Conservation (phyloP, 1,139 yeast genomes). For the Candida sojae region DNA sequence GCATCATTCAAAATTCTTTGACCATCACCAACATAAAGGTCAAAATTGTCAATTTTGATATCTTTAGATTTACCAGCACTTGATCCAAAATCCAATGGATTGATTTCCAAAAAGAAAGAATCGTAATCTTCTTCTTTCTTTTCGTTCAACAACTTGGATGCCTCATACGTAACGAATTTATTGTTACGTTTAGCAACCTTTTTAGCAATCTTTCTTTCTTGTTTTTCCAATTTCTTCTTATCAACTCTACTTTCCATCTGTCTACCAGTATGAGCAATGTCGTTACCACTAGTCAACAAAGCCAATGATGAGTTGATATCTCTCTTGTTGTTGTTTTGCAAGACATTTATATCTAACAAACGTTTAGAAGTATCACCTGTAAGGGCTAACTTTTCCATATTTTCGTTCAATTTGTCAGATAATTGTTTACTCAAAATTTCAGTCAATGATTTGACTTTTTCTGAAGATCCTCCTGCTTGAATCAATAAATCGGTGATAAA, state of each 20-base stretch:
- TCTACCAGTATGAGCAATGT: constrained; percentile 89
- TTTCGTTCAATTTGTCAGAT: constrained; percentile 59
- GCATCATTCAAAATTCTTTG: constrained; percentile 90
- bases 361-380: constrained; percentile 85
- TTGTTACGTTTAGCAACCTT: constrained; percentile 93
- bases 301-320: constrained; percentile 74
- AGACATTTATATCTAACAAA: constrained; percentile 66
- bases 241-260: constrained; percentile 93
- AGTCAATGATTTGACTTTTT: constrained; percentile 53
- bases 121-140: constrained; percentile 76
- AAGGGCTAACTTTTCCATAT: constrained; percentile 66
- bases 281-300: constrained; percentile 71
- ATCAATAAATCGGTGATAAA: constrained; percentile 64
- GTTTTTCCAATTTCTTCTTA: constrained; percentile 93
- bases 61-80: constrained; percentile 95
- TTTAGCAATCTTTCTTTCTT: constrained; percentile 94
- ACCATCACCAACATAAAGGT: constrained; percentile 93
- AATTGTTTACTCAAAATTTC: constrained; percentile 49
- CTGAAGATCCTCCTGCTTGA: constrained; percentile 78
- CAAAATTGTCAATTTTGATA: constrained; percentile 89
- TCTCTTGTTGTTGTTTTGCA: constrained; percentile 62
- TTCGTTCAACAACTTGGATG: constrained; percentile 78
- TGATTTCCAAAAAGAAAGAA: constrained; percentile 89
- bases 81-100: constrained; percentile 89
- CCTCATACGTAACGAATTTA: constrained; percentile 87